Evolutionary conservation across 495 filamentous ascomycete genomes (phyloP), one percentile per base, ranked within the genome.

Genomic region (Penicillium silybi): DNA sequence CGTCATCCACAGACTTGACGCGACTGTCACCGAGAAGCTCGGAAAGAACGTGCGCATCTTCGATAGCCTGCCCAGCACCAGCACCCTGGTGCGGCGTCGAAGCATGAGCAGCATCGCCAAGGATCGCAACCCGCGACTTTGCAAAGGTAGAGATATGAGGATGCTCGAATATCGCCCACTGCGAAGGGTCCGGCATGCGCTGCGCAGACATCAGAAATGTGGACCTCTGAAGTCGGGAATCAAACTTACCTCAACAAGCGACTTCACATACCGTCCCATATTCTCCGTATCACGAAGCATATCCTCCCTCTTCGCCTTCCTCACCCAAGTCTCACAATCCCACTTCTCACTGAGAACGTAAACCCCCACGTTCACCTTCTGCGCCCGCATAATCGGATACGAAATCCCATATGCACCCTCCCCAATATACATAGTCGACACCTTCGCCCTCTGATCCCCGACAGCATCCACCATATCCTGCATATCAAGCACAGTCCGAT

Each of bases 21-120:
- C 58, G 50, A 6, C 39, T 0, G 43, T 80, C 70, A 9, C 71
- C 74, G 2, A 88, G 64, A 0, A 89, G 59, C n/a, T 74, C 70
- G 11, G 76, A 70, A 1, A 89, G 66, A 11, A 87, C 72, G 42
- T 77, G 77, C 6, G 83, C 79, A 65, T 89, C 86, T 58, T 89
- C 86, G 27, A 89, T 80, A 3, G 83, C 81, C 67, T 84, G 79
- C 0, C 85, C 85, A 0, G 84, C 85, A 0, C 85, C 86, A 1
- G 85, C 74, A 8, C 85, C 85, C 55, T 88, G 84, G 57, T 88
- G 85, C 0, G 86, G 86, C 3, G 85, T 86, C 0, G 78, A 77
- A 0, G 85, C 84, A 54, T 89, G 86, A 0, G 85, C 85, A 0
- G 86, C 85, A 54, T 89, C 86, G 1, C 87, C 86, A 0, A 87